Evolutionary conservation across 1,139 yeast genomes (phyloP).

Genomic region (Trichomonascaceae sp.): DNA sequence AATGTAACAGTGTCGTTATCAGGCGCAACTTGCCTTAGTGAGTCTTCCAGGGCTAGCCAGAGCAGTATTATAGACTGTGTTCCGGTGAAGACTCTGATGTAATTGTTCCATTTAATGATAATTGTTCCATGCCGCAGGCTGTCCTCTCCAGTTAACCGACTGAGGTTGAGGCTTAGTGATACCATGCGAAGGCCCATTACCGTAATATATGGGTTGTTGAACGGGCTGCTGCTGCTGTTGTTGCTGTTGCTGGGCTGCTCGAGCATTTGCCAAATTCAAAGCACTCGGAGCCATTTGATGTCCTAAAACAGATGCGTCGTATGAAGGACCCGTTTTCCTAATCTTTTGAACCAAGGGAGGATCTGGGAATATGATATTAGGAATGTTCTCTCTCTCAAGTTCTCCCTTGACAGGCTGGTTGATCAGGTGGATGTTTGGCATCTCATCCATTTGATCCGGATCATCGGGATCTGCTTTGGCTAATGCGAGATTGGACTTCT

Average conservation of each 20-base stretch:
- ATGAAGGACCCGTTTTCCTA: slow-evolving; percentile 1
- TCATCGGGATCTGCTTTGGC: slow-evolving; percentile 11
- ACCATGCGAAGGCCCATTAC: neutral
- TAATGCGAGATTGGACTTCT: slow-evolving; percentile 12
- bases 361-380: slow-evolving; percentile 19
- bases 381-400: slow-evolving; percentile 21
- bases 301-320: neutral
- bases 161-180: neutral
- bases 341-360: slow-evolving; percentile 19
- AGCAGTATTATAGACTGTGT: too few relatives aligned
- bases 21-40: too few relatives aligned
- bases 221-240: slow-evolving; percentile 5
- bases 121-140: slow-evolving; percentile 23
- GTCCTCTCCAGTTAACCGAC: slow-evolving; percentile 18
- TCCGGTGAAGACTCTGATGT: neutral
- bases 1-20: neutral
- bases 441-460: slow-evolving; percentile 10
- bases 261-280: slow-evolving; percentile 3
- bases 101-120: slow-evolving; percentile 11
- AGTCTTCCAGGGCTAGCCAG: too few relatives aligned
- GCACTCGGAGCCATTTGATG: neutral
- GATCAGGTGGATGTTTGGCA: slow-evolving; percentile 11
- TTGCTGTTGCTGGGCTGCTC: slow-evolving; percentile 7
- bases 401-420: slow-evolving; percentile 22
- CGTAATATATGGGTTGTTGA: slow-evolving; percentile 1